Evolutionary conservation across 2,329 filamentous ascomycete genomes (phyloP).

Genomic region (Pseudogymnoascus sp.): DNA sequence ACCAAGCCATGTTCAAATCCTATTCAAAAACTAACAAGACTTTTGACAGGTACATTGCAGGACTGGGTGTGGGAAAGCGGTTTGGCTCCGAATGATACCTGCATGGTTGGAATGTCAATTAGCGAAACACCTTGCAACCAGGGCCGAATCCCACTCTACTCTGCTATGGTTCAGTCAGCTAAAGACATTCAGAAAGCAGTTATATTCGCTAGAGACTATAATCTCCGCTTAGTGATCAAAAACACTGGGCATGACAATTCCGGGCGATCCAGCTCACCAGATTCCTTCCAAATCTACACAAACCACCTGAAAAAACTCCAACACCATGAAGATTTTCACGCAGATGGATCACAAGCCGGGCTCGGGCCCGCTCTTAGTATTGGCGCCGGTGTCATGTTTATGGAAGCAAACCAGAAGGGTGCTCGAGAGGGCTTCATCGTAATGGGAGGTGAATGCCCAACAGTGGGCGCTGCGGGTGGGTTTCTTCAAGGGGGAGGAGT

Average conservation of each 20-base stretch:
- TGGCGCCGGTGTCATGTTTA: slow-evolving; percentile 9
- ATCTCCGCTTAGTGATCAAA: slow-evolving; percentile 13
- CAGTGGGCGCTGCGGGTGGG: slow-evolving; percentile 11
- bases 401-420: slow-evolving; percentile 8
- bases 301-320: slow-evolving; percentile 10
- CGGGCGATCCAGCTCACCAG: slow-evolving; percentile 11
- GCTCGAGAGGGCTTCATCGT: slow-evolving; percentile 10
- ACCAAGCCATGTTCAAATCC: neutral
- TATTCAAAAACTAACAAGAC: neutral
- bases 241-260: slow-evolving; percentile 13
- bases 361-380: slow-evolving; percentile 11
- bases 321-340: slow-evolving; percentile 9
- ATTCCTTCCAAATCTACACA: slow-evolving; percentile 12
- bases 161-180: slow-evolving; percentile 9
- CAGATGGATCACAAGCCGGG: slow-evolving; percentile 6
- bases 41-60: neutral
- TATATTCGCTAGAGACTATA: slow-evolving; percentile 10
- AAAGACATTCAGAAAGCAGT: slow-evolving; percentile 13
- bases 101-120: neutral
- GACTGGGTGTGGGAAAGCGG: neutral
- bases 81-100: slow-evolving; percentile 6
- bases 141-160: slow-evolving; percentile 10
- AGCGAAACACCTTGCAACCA: slow-evolving; percentile 8
- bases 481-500: slow-evolving; percentile 11
- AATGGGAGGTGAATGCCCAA: slow-evolving; percentile 11